A percentile compares a stretch with the other conserved stretches of the same genome.
phyloP scores from a whole-genome alignment of 192 early-diverging fungal genomes.

The Umbelopsis ramanniana region DNA sequence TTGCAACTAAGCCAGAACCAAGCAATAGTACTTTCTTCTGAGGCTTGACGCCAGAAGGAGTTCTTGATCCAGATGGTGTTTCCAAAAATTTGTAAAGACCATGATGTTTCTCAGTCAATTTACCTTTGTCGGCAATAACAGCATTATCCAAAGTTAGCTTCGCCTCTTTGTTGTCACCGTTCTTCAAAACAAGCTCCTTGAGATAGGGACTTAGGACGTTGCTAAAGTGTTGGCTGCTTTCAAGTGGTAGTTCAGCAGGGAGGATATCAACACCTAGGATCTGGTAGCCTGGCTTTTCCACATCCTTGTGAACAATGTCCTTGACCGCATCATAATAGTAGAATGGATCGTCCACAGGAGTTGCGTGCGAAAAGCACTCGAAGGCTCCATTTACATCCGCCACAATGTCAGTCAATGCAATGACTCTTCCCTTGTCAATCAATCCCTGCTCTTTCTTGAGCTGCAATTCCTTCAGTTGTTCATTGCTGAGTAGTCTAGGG shows the following conservation, averaged over 20 bases:
- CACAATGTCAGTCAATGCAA: conserved; percentile 89
- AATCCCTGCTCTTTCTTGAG: conserved; percentile 48
- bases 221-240: conserved; percentile 93
- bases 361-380: conserved; percentile 91
- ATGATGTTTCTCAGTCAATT: conserved; percentile 60
- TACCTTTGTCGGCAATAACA: conserved; percentile 76
- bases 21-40: conserved; percentile 46
- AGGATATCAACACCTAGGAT: conserved; percentile 98
- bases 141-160: conserved; percentile 45
- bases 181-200: conserved; percentile 70
- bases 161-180: not conserved
- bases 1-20: conserved; percentile 88
- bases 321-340: conserved; percentile 89
- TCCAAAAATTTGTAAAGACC: conserved; percentile 55
- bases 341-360: conserved; percentile 89
- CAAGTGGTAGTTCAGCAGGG: conserved; percentile 94
- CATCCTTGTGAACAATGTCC: conserved; percentile 69
- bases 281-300: conserved; percentile 85
- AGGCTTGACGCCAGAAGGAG: conserved; percentile 10
- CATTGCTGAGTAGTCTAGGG: conserved; percentile 88
- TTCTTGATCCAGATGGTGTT: not conserved
- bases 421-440: conserved; percentile 68
- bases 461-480: conserved; percentile 78
- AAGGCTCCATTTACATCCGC: conserved; percentile 96
- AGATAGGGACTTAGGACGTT: conserved; percentile 81